Conservation (phyloP, 306 rosid species). For the Sesbania bispinosa region DNA sequence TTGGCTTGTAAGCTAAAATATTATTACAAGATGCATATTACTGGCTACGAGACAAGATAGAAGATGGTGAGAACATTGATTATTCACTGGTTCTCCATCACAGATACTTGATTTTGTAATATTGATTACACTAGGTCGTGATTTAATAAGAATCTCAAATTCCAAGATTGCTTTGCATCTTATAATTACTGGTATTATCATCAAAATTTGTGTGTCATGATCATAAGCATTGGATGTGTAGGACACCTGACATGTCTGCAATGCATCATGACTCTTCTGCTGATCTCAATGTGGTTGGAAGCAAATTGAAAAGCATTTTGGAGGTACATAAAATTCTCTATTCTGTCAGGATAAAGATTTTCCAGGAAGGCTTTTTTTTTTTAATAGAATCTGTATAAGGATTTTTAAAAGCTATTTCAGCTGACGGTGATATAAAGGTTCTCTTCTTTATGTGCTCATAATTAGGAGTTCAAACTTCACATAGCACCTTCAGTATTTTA, state of each 20-base stretch:
- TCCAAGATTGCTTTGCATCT: background rate
- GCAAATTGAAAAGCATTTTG: conserved; percentile 55
- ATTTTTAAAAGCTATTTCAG: background rate
- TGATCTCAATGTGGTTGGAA: conserved; percentile 69
- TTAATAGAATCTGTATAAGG: background rate
- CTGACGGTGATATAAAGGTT: background rate
- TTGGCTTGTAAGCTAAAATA: background rate
- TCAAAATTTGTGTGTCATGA: background rate
- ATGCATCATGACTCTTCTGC: conserved; percentile 81
- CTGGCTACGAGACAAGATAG: background rate
- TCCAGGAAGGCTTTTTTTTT: background rate
- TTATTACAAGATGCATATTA: background rate
- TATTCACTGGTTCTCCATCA: background rate
- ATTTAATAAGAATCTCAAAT: background rate
- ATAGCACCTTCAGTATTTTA: background rate
- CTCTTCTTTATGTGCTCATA: background rate
- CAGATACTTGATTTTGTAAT: background rate
- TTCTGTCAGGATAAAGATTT: background rate
- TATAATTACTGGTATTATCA: background rate
- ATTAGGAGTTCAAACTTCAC: background rate
- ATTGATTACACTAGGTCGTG: background rate
- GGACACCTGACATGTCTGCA: conserved; percentile 93
- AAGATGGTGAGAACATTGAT: conserved; percentile 9
- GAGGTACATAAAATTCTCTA: conserved; percentile 45
- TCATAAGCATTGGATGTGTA: conserved; percentile 28